These are phyloP conservation scores for Boletus tomentosulus DNA, from an alignment of 768 basidiomycete species.

Conservation along the genomic window DNA sequence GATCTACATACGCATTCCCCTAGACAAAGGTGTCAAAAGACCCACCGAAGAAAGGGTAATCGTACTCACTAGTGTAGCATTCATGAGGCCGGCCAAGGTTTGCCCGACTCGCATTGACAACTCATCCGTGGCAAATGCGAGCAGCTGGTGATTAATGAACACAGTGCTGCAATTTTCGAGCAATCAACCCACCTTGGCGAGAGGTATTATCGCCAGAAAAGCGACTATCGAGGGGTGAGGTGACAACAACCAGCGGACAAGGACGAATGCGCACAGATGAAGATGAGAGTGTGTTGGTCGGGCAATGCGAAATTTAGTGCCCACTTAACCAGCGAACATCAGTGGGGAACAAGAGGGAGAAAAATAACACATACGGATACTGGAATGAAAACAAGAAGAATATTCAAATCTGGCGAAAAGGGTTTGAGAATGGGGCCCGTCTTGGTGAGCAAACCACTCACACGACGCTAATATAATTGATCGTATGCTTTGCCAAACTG, in stretches of 20 bases:
- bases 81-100: constrained; percentile 78
- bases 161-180: background rate
- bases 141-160: constrained; percentile 40
- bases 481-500: constrained; percentile 42
- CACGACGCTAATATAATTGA: constrained; percentile 58
- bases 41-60: background rate
- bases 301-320: constrained; percentile 59
- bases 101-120: constrained; percentile 78
- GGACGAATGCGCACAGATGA: constrained; percentile 56
- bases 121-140: constrained; percentile 85
- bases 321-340: constrained; percentile 47
- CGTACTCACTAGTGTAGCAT: constrained; percentile 69
- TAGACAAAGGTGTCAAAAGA: constrained; percentile 4
- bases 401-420: constrained; percentile 52
- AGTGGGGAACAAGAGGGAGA: background rate
- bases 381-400: constrained; percentile 70
- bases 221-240: constrained; percentile 44
- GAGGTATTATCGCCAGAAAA: constrained; percentile 79
- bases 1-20: constrained; percentile 30
- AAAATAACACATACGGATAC: constrained; percentile 45
- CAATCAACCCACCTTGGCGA: constrained; percentile 57
- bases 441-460: constrained; percentile 26
- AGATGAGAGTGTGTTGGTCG: constrained; percentile 55
- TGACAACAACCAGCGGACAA: background rate
- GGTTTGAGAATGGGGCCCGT: constrained; percentile 1